Evolutionary conservation across 352 stramenopile genomes (phyloP).

Genomic region (Globisporangium yorkense): DNA sequence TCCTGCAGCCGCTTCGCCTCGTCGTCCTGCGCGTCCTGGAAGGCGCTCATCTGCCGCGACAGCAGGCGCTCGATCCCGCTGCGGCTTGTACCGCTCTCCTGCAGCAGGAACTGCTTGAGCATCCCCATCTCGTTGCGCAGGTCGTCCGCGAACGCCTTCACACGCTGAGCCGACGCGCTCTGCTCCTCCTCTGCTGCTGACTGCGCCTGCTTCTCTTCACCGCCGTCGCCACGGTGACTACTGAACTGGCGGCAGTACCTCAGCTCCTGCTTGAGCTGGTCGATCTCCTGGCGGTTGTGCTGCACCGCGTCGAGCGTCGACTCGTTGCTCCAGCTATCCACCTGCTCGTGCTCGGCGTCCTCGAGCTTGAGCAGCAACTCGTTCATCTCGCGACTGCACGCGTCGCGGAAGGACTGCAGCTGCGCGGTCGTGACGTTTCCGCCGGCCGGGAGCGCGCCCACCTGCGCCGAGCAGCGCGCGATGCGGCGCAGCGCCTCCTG

Average conservation of each 20-base stretch:
- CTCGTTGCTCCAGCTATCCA: not conserved
- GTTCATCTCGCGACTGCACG: slow-evolving; percentile 45
- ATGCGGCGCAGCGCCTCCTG: slow-evolving; percentile 47
- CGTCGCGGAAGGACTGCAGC: slow-evolving; percentile 31
- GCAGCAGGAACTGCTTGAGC: slow-evolving; percentile 39
- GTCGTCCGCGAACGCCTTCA: slow-evolving; percentile 30
- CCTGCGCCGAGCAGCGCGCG: slow-evolving; percentile 40
- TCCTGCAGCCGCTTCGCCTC: slow-evolving; percentile 46
- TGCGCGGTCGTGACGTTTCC: slow-evolving; percentile 28
- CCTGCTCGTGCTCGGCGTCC: slow-evolving; percentile 20
- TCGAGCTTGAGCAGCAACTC: slow-evolving; percentile 34
- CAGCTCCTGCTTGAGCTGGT: slow-evolving; percentile 22
- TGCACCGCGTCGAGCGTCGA: slow-evolving; percentile 7
- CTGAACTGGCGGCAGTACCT: slow-evolving; percentile 13
- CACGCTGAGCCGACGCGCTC: not conserved
- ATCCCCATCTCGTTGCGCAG: slow-evolving; percentile 46
- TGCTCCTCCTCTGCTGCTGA: slow-evolving; percentile 3
- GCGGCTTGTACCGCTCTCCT: slow-evolving; percentile 43
- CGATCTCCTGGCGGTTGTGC: slow-evolving; percentile 17
- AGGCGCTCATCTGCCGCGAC: slow-evolving; percentile 36
- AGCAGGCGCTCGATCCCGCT: slow-evolving; percentile 46
- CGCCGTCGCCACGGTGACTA: not conserved
- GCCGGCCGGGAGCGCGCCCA: slow-evolving; percentile 33
- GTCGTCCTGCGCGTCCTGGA: slow-evolving; percentile 42
- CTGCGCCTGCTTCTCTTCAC: slow-evolving; percentile 5